Conservation (phyloP, 1,139 yeast genomes). For the Nakaseomyces bracarensis region DNA sequence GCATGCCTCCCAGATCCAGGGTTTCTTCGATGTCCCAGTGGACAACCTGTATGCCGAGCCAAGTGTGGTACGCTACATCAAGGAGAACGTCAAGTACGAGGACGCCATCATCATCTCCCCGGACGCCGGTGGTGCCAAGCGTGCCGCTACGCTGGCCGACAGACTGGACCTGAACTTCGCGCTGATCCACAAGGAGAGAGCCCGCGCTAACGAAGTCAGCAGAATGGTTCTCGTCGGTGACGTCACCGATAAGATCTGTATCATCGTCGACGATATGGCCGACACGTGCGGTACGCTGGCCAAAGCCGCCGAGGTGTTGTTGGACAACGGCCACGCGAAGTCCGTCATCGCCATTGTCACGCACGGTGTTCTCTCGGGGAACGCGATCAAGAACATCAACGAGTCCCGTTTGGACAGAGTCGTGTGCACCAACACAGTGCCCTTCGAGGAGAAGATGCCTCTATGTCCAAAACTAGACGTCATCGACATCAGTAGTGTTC, state of each 20-base stretch:
- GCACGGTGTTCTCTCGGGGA: constrained; percentile 86
- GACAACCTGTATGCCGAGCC: constrained; percentile 97
- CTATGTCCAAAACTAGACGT: constrained; percentile 69
- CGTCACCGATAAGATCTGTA: constrained; percentile 77
- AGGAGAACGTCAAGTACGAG: constrained; percentile 57
- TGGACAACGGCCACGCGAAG: constrained; percentile 64
- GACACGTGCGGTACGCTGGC: constrained; percentile 97
- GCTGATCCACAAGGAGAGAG: constrained; percentile 92
- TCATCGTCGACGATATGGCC: constrained; percentile 96
- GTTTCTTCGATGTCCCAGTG: constrained; percentile 92
- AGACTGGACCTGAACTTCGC: constrained; percentile 89
- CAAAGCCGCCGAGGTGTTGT: constrained; percentile 86
- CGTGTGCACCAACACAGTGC: constrained; percentile 92
- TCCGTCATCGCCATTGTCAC: constrained; percentile 92
- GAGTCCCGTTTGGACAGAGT: constrained; percentile 68
- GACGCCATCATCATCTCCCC: constrained; percentile 88
- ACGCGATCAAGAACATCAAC: constrained; percentile 78
- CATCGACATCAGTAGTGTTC: constrained; percentile 77
- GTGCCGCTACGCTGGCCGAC: constrained; percentile 95
- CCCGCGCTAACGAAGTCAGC: constrained; percentile 87
- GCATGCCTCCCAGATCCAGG: constrained; percentile 97
- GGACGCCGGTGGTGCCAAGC: constrained; percentile 98
- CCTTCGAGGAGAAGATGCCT: constrained; percentile 67
- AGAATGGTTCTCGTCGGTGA: constrained; percentile 97
- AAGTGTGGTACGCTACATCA: constrained; percentile 78